phyloP scores from a whole-genome alignment of 2,329 filamentous ascomycete genomes.

The Talaromyces sp. region DNA sequence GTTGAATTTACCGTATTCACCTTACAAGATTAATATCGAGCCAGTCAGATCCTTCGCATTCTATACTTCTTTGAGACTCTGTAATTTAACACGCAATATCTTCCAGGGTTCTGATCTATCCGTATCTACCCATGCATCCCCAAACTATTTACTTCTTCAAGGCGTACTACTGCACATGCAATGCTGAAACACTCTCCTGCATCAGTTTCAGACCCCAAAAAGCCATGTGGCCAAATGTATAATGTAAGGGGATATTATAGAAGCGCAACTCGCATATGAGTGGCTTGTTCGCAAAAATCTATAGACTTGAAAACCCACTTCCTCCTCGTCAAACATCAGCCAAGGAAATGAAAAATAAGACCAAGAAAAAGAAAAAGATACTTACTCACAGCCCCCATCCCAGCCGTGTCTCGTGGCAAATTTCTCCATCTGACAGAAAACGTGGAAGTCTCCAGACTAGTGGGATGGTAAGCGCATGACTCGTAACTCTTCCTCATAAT shows the following conservation, averaged over 20 bases:
- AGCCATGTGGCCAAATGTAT: background rate
- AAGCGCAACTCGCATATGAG: background rate
- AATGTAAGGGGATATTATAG: background rate
- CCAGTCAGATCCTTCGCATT: no score
- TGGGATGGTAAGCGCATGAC: background rate
- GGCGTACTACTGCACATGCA: background rate
- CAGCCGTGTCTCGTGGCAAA: background rate
- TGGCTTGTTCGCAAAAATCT: background rate
- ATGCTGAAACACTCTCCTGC: background rate
- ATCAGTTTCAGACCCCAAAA: slow-evolving; percentile 9
- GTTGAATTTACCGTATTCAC: no score
- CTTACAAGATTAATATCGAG: no score
- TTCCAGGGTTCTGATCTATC: no score
- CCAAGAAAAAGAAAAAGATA: background rate
- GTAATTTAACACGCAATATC: no score
- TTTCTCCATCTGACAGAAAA: slow-evolving; percentile 1
- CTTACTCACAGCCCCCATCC: background rate
- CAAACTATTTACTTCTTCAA: no score
- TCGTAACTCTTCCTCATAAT: no score
- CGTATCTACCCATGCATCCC: background rate
- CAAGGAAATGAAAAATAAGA: no score
- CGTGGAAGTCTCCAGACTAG: background rate
- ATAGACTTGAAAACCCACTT: no score
- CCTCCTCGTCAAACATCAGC: no score
- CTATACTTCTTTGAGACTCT: no score